Percentiles rank a stretch among this genome's conserved stretches.
Conservation (phyloP, 805 yeast genomes). For the Teunomyces kruisii region DNA sequence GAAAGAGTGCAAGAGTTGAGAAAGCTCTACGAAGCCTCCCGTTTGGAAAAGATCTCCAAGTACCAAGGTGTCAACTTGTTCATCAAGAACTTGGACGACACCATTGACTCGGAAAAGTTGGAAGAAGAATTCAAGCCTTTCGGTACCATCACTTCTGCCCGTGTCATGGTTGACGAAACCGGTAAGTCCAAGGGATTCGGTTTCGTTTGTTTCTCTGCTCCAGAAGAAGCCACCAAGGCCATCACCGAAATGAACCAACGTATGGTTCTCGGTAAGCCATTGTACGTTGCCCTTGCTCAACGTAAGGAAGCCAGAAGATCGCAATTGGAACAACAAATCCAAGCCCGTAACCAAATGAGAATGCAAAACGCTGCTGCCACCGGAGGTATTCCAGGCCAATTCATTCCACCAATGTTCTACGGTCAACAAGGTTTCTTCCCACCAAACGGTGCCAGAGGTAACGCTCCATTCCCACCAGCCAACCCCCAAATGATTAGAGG, state of each 20-base stretch:
- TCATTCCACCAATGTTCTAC: constrained; percentile 83
- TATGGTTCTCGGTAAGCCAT: constrained; percentile 91
- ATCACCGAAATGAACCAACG: constrained; percentile 98
- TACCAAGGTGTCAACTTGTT: constrained; percentile 97
- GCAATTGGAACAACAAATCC: constrained; percentile 96
- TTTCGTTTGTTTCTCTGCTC: constrained; percentile 94
- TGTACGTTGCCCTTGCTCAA: constrained; percentile 98
- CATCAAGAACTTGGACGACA: constrained; percentile 93
- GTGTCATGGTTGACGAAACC: constrained; percentile 91
- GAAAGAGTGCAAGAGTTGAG: constrained; percentile 96
- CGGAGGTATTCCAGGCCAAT: constrained; percentile 73
- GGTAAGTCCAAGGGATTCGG: constrained; percentile 99
- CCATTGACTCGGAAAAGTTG: constrained; percentile 87
- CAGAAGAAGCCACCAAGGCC: constrained; percentile 99
- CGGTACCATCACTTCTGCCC: constrained; percentile 94
- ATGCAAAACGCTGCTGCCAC: constrained; percentile 94
- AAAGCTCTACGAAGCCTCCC: constrained; percentile 88
- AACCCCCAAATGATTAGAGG: constrained; percentile 80
- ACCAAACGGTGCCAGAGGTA: constrained; percentile 81
- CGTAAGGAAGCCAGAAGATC: constrained; percentile 96
- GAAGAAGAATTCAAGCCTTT: constrained; percentile 89
- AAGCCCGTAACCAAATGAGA: constrained; percentile 97
- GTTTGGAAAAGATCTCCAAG: constrained; percentile 88
- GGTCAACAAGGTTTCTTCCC: constrained; percentile 82
- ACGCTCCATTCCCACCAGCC: constrained; percentile 63